These are phyloP conservation scores for Diddensiella caesifluorescens DNA, from an alignment of 805 yeast species.

Conservation along the genomic window DNA sequence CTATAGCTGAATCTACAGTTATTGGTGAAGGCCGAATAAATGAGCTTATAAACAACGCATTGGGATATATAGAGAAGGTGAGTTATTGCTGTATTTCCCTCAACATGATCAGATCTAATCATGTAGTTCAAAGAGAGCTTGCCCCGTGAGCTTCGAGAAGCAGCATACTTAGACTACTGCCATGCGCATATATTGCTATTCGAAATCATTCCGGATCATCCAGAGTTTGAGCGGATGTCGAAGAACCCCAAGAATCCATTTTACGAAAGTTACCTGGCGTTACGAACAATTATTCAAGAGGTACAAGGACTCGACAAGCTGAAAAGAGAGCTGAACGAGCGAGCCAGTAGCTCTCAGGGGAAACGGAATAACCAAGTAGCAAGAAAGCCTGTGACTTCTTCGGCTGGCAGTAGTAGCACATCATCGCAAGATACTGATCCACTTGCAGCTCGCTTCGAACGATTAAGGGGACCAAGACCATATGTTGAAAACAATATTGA, in stretches of 20 bases:
- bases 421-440: not conserved
- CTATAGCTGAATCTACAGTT: conserved; percentile 16
- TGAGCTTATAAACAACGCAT: conserved; percentile 20
- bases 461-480: conserved; percentile 14
- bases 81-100: conserved; percentile 5
- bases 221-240: conserved; percentile 17
- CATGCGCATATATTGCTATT: conserved; percentile 20
- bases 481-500: conserved; percentile 3
- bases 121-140: conserved; percentile 16
- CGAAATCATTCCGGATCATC: conserved; percentile 23
- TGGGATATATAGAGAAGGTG: conserved; percentile 22
- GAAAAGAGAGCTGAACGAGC: conserved; percentile 6
- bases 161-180: conserved; percentile 23
- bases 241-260: conserved; percentile 18
- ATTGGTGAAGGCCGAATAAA: conserved; percentile 16
- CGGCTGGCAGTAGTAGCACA: not conserved
- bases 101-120: not conserved
- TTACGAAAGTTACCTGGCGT: conserved; percentile 18
- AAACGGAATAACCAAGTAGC: not conserved
- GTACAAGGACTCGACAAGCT: conserved; percentile 10
- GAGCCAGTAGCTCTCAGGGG: not conserved
- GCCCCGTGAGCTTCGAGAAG: conserved; percentile 19
- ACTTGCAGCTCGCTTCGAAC: conserved; percentile 13
- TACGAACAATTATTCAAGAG: conserved; percentile 12
- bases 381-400: not conserved